These are phyloP conservation scores for Candida pini DNA, from an alignment of 805 yeast species.

Conservation along the genomic window DNA sequence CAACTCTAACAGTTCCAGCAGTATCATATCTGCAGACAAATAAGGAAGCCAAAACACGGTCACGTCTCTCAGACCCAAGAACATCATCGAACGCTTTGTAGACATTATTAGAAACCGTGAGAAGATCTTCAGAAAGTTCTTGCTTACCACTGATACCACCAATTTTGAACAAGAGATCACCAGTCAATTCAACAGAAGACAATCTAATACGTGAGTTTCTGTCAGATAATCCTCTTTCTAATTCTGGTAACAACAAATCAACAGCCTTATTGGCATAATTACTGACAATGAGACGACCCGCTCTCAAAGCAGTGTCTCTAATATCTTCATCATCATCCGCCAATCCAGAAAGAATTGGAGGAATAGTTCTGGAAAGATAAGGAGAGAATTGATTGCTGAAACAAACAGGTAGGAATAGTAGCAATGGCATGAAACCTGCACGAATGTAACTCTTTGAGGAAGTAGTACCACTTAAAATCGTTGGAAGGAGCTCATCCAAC, in stretches of 20 bases:
- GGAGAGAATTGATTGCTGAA: constrained; percentile 91
- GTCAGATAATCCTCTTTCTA: constrained; percentile 85
- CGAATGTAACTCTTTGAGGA: constrained; percentile 67
- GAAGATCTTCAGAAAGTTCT: constrained; percentile 55
- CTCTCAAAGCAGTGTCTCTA: constrained; percentile 83
- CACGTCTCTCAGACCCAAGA: constrained; percentile 85
- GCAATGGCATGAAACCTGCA: constrained; percentile 87
- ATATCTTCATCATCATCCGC: constrained; percentile 87
- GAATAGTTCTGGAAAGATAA: constrained; percentile 76
- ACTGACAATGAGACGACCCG: constrained; percentile 87
- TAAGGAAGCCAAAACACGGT: constrained; percentile 75
- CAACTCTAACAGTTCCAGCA: constrained; percentile 78
- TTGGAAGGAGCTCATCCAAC: constrained; percentile 84
- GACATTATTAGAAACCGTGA: constrained; percentile 44
- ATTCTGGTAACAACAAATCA: constrained; percentile 87
- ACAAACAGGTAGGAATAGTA: constrained; percentile 88
- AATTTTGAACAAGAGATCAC: constrained; percentile 89
- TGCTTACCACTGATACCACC: constrained; percentile 82
- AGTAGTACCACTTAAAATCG: constrained; percentile 65
- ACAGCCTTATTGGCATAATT: constrained; percentile 91
- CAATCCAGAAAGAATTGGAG: constrained; percentile 86
- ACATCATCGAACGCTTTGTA: constrained; percentile 64
- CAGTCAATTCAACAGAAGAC: constrained; percentile 91
- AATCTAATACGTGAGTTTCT: constrained; percentile 79
- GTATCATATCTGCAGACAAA: constrained; percentile 93